Evolutionary conservation across 2,329 filamentous ascomycete genomes (phyloP).

Genomic region (Stemphylium lycopersici): DNA sequence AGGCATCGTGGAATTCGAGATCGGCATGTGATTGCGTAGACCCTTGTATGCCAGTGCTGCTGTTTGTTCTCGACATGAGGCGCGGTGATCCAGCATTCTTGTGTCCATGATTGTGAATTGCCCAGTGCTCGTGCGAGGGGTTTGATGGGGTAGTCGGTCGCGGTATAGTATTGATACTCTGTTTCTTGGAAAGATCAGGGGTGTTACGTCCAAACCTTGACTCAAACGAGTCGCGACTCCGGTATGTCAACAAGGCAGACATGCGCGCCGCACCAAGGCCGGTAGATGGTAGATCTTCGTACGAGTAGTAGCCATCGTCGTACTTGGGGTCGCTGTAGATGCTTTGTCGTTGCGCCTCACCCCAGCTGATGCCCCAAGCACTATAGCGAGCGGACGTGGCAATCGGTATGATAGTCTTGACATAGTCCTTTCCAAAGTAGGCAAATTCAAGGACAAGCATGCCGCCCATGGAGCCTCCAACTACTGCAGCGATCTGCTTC

Average conservation of each 20-base stretch:
- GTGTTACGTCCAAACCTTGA: slow-evolving; percentile 92
- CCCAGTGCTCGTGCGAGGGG: slow-evolving; percentile 54
- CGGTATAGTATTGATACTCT: slow-evolving; percentile 76
- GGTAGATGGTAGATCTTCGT: slow-evolving; percentile 82
- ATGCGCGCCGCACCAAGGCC: slow-evolving; percentile 94
- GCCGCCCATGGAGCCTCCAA: slow-evolving; percentile 85
- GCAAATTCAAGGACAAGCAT: slow-evolving; percentile 93
- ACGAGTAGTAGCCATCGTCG: slow-evolving; percentile 92
- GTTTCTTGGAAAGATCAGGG: slow-evolving; percentile 80
- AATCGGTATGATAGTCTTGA: slow-evolving; percentile 79
- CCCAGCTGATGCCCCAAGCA: slow-evolving; percentile 91
- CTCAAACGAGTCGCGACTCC: slow-evolving; percentile 96
- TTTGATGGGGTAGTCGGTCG: slow-evolving; percentile 53
- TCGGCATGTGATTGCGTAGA: slow-evolving; percentile 44
- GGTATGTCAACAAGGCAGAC: slow-evolving; percentile 93
- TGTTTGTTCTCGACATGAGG: slow-evolving; percentile 44
- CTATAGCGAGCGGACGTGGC: slow-evolving; percentile 85
- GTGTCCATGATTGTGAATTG: slow-evolving; percentile 60
- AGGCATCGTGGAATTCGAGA: slow-evolving; percentile 55
- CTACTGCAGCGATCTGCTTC: slow-evolving; percentile 75
- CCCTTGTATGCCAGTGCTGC: slow-evolving; percentile 30
- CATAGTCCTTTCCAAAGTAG: slow-evolving; percentile 87
- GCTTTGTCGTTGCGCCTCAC: slow-evolving; percentile 85
- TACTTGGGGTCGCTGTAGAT: slow-evolving; percentile 99
- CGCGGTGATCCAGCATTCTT: slow-evolving; percentile 56